Conservation (phyloP, 441 rosid genomes). For the Syzygium malaccense region DNA sequence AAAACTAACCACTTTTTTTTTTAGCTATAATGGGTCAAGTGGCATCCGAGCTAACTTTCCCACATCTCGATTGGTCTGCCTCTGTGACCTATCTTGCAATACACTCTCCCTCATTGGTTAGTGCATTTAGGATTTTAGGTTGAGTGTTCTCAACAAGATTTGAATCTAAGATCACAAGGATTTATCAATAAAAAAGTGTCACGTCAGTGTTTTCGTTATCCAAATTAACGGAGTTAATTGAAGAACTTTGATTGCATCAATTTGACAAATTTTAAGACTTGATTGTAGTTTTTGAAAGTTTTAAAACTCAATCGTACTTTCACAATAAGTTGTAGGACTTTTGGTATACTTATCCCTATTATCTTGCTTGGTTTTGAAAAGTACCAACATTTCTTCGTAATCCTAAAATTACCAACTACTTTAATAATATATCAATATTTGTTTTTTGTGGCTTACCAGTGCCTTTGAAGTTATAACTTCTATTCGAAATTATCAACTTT, state of each 20-base stretch:
- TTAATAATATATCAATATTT: not conserved
- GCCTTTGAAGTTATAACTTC: not conserved
- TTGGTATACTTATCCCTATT: too few species aligned
- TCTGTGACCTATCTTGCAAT: not conserved
- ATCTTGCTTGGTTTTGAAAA: not conserved
- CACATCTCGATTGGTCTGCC: not conserved
- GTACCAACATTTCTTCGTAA: not conserved
- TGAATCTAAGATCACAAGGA: not conserved
- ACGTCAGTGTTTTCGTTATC: too few species aligned
- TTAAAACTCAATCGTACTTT: too few species aligned
- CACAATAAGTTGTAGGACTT: too few species aligned
- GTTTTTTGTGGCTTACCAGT: not conserved
- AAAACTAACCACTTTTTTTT: too few species aligned
- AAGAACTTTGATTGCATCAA: too few species aligned
- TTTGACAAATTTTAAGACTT: too few species aligned
- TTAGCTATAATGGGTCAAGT: not conserved
- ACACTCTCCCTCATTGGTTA: not conserved
- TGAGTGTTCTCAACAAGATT: not conserved
- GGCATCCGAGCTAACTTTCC: not conserved
- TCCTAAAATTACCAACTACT: not conserved
- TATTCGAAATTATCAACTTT: not conserved
- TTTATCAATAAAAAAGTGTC: too few species aligned
- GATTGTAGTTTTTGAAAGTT: too few species aligned
- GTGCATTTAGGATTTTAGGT: too few species aligned
- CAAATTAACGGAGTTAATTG: too few species aligned